A percentile compares a stretch with the other conserved stretches of the same genome.
phyloP scores from a whole-genome alignment of 495 filamentous ascomycete species.

The Paragyromitra xinjiangensis region DNA sequence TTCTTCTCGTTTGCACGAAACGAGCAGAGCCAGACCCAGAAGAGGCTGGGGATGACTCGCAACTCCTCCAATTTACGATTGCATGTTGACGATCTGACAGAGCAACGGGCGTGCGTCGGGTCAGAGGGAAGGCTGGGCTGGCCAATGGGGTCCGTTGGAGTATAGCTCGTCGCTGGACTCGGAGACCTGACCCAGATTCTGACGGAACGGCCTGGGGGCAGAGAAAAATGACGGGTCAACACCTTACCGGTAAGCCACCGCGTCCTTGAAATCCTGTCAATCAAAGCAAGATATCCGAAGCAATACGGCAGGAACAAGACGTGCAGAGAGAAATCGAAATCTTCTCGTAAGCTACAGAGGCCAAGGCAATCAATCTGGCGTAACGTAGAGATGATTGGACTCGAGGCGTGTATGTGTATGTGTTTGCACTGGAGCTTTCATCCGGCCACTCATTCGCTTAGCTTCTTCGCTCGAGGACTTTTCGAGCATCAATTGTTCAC shows the following conservation, averaged over 20 bases:
- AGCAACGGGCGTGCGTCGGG: conserved; percentile 29
- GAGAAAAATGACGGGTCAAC: conserved; percentile 44
- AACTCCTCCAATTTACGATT: conserved; percentile 52
- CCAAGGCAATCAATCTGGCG: conserved; percentile 12
- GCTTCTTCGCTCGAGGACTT: conserved; percentile 39
- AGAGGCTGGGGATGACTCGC: conserved; percentile 46
- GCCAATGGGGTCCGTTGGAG: conserved; percentile 28
- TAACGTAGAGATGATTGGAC: conserved; percentile 40
- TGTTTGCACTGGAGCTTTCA: conserved; percentile 43
- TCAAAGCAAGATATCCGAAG: conserved; percentile 48
- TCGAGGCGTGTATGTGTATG: not conserved
- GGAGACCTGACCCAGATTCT: conserved; percentile 43
- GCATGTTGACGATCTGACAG: conserved; percentile 47
- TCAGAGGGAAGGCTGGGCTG: conserved; percentile 17
- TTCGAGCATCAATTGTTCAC: conserved; percentile 46
- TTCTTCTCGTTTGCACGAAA: conserved; percentile 42
- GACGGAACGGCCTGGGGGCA: conserved; percentile 19
- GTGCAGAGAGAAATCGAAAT: conserved; percentile 6
- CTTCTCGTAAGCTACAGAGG: conserved; percentile 26
- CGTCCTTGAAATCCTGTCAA: conserved; percentile 48
- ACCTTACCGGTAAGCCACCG: conserved; percentile 51
- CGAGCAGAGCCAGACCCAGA: conserved; percentile 3
- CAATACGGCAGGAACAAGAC: conserved; percentile 37
- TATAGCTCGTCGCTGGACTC: conserved; percentile 41
- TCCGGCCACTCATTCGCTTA: conserved; percentile 46